Percentiles rank a stretch among this genome's conserved stretches.
phyloP scores from a whole-genome alignment of 139 green algal species.

The Asterochloris sp. region DNA sequence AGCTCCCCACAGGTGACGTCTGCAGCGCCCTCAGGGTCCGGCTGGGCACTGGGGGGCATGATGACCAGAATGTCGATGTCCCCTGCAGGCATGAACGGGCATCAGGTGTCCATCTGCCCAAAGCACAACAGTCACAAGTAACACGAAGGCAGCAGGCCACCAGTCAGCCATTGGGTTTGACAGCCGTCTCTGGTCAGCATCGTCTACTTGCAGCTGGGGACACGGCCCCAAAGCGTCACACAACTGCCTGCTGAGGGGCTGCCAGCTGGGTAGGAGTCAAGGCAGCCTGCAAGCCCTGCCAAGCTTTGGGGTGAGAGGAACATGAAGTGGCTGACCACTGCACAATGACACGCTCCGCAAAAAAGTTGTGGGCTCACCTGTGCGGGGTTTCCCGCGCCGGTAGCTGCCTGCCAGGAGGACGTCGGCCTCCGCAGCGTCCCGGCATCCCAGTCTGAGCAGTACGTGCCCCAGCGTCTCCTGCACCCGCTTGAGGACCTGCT shows the following conservation, averaged over 20 bases:
- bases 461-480: conserved; percentile 20
- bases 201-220: too few relatives aligned
- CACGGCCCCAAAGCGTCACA: too few relatives aligned
- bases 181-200: too few relatives aligned
- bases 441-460: conserved; percentile 15
- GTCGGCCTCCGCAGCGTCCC: conserved; percentile 35
- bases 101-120: too few relatives aligned
- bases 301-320: too few relatives aligned
- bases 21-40: background rate
- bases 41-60: conserved; percentile 17
- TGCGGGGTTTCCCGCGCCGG: conserved; percentile 38
- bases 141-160: background rate
- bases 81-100: background rate
- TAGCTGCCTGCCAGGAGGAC: conserved; percentile 50
- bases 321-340: too few relatives aligned
- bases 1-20: conserved; percentile 3
- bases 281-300: too few relatives aligned
- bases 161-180: too few relatives aligned
- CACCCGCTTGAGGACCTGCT: conserved; percentile 25
- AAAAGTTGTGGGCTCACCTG: background rate
- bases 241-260: too few relatives aligned
- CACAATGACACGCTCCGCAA: too few relatives aligned
- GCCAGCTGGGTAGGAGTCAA: too few relatives aligned
- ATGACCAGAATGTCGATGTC: conserved; percentile 55
- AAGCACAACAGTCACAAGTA: background rate